Percentiles rank a stretch among this genome's conserved stretches.
phyloP scores from a whole-genome alignment of 2,329 filamentous ascomycete genomes.

The Stachybotrys echinatus region DNA sequence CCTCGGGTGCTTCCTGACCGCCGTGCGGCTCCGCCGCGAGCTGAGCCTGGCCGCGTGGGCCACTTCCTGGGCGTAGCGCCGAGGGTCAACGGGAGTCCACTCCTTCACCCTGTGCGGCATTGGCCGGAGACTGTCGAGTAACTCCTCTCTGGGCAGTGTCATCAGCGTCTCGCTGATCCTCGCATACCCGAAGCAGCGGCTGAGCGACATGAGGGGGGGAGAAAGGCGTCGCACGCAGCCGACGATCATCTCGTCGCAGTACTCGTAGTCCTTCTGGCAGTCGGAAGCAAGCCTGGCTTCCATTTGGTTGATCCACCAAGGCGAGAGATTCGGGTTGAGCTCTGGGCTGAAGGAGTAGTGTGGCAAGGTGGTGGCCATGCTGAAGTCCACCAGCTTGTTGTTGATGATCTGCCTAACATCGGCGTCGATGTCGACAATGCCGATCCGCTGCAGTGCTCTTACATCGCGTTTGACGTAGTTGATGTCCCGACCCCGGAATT shows the following conservation, averaged over 20 bases:
- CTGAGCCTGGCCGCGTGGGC: not conserved
- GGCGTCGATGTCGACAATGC: not conserved
- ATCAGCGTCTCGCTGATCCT: not conserved
- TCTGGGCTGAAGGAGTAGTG: not conserved
- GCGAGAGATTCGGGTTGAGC: not conserved
- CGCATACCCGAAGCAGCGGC: too few relatives aligned
- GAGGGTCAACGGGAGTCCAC: not conserved
- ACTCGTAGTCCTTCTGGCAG: not conserved
- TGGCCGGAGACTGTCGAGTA: not conserved
- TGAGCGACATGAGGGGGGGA: too few relatives aligned
- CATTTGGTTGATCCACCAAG: not conserved
- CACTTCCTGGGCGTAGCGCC: not conserved
- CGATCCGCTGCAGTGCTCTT: constrained; percentile 1
- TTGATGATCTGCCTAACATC: not conserved
- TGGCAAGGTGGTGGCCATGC: not conserved
- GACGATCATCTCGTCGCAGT: not conserved
- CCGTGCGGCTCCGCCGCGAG: too few relatives aligned
- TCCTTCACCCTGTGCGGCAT: not conserved
- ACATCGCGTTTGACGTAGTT: not conserved
- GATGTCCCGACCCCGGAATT: not conserved
- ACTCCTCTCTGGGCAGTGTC: not conserved
- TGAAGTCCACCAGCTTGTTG: not conserved
- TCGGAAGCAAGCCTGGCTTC: not conserved
- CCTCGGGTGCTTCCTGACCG: not conserved
- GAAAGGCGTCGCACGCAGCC: not conserved